A percentile compares a stretch with the other conserved stretches of the same genome.
Evolutionary conservation across 2,329 filamentous ascomycete genomes (phyloP).

Genomic region (Davidsoniella eucalypti): DNA sequence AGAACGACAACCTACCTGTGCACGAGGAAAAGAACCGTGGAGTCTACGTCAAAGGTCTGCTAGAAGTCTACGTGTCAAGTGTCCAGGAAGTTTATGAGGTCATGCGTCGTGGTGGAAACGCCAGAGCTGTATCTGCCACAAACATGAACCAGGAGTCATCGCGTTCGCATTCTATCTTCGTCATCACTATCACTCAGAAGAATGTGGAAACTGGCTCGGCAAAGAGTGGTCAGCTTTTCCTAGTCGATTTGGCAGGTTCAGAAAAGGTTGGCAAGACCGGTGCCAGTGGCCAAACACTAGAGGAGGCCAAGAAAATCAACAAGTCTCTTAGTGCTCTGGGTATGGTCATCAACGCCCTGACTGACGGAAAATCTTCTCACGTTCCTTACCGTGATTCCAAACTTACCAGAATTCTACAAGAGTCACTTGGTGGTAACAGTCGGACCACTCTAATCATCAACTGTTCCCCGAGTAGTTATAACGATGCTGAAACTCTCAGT

Average conservation of each 20-base stretch:
- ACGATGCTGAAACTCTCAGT: conserved; percentile 84
- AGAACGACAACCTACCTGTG: conserved; percentile 92
- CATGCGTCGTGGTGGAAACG: conserved; percentile 79
- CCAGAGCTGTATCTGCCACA: conserved; percentile 82
- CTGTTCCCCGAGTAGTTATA: conserved; percentile 97
- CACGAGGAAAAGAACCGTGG: conserved; percentile 95
- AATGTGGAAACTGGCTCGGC: conserved; percentile 91
- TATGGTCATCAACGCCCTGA: conserved; percentile 97
- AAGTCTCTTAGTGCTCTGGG: conserved; percentile 95
- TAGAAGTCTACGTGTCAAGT: conserved; percentile 90
- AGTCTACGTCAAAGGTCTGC: conserved; percentile 87
- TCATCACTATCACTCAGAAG: conserved; percentile 93
- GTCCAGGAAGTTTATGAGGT: conserved; percentile 95
- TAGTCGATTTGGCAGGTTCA: conserved; percentile 94
- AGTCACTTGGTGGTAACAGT: conserved; percentile 93
- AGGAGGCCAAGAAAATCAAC: conserved; percentile 99
- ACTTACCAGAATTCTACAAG: conserved; percentile 90
- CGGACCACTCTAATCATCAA: conserved; percentile 98
- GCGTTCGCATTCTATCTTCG: conserved; percentile 94
- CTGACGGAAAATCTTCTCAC: conserved; percentile 91
- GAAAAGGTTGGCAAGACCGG: conserved; percentile 99
- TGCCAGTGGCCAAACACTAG: conserved; percentile 87
- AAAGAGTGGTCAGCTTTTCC: conserved; percentile 89
- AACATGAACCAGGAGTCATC: conserved; percentile 99
- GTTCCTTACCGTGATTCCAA: conserved; percentile 97